Conservation (phyloP, 108 stramenopile genomes). For the Aurantiochytrium sp. region DNA sequence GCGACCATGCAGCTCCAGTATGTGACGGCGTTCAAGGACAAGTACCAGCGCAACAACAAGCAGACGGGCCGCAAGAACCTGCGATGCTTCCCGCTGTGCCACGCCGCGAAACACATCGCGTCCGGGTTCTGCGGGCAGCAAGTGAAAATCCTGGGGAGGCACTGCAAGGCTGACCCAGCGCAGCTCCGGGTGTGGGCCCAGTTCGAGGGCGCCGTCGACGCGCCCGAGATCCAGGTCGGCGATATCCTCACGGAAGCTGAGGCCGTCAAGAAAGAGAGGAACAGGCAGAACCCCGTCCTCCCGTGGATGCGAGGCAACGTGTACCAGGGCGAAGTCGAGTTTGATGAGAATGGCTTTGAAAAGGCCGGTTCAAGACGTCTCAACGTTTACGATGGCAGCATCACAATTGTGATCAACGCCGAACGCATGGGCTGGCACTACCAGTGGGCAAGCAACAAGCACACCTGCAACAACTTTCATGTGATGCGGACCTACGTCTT, state of each 20-base stretch:
- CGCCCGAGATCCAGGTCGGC: not conserved
- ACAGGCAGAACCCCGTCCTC: not conserved
- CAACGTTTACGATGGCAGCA: not conserved
- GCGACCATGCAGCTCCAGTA: not conserved
- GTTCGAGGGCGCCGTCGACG: not conserved
- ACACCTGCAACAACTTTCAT: not conserved
- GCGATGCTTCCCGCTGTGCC: conserved; percentile 12
- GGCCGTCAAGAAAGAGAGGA: not conserved
- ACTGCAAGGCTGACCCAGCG: not conserved
- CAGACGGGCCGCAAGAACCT: conserved; percentile 17
- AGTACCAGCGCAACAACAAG: conserved; percentile 3
- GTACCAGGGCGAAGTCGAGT: not conserved
- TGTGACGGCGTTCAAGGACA: not conserved
- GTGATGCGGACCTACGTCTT: not conserved
- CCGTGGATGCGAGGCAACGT: conserved; percentile 8
- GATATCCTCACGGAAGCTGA: not conserved
- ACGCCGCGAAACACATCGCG: not conserved
- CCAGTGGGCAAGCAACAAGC: not conserved
- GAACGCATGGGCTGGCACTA: conserved; percentile 8
- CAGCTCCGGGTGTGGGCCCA: not conserved
- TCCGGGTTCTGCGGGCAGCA: not conserved
- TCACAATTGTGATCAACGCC: not conserved
- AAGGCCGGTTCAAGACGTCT: not conserved
- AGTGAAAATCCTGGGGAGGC: not conserved
- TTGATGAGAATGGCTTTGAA: not conserved